A percentile compares a stretch with the other conserved stretches of the same genome.
phyloP scores from a whole-genome alignment of 2,329 filamentous ascomycete genomes.

The Cryphonectria carpinicola region DNA sequence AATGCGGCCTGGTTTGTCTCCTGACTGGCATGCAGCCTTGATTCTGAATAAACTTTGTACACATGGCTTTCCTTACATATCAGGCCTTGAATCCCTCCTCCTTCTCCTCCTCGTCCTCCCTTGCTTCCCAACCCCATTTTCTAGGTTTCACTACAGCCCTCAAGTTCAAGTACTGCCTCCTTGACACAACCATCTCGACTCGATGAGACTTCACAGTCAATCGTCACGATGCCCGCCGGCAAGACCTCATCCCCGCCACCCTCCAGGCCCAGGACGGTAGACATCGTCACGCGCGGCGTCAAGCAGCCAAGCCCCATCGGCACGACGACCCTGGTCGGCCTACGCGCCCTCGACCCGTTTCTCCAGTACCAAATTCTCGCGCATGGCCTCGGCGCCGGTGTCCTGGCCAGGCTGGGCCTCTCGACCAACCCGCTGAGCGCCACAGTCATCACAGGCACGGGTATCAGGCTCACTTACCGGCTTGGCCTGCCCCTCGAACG shows the following conservation, averaged over 20 bases:
- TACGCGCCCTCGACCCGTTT: slow-evolving; percentile 41
- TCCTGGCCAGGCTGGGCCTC: slow-evolving; percentile 52
- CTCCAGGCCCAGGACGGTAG: slow-evolving; percentile 21
- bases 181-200: neutral
- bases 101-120: neutral
- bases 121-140: neutral
- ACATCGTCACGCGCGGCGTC: slow-evolving; percentile 44
- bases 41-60: neutral
- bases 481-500: slow-evolving; percentile 55
- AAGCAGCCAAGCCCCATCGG: slow-evolving; percentile 33
- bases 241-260: neutral
- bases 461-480: slow-evolving; percentile 29
- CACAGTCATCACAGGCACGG: slow-evolving; percentile 39
- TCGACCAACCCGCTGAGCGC: slow-evolving; percentile 46
- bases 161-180: neutral
- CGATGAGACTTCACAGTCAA: neutral
- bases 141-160: neutral
- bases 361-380: slow-evolving; percentile 41
- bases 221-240: slow-evolving; percentile 5
- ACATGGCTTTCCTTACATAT: neutral
- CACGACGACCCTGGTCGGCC: slow-evolving; percentile 43
- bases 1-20: neutral
- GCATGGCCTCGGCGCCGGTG: slow-evolving; percentile 45
- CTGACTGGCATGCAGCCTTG: neutral
- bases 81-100: neutral